A percentile compares a stretch with the other conserved stretches of the same genome.
These are phyloP conservation scores for Auricularia auricula-judae DNA, from an alignment of 768 basidiomycete genomes.

Conservation along the genomic window DNA sequence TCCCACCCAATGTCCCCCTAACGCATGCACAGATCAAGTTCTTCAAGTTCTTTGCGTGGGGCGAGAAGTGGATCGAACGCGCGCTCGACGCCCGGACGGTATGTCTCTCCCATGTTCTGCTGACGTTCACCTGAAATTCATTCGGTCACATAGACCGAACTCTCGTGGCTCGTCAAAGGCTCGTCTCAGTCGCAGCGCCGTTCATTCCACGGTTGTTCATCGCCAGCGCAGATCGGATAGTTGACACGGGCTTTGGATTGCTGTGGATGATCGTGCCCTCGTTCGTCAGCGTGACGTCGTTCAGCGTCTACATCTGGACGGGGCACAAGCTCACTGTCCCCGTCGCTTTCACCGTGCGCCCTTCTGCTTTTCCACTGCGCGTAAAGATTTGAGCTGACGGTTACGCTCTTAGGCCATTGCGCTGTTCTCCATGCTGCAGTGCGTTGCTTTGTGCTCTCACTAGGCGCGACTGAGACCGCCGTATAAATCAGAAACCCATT, in stretches of 20 bases:
- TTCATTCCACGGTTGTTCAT: not conserved
- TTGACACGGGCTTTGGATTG: constrained; percentile 56
- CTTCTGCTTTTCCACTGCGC: not conserved
- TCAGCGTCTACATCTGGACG: constrained; percentile 59
- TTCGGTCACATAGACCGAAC: not conserved
- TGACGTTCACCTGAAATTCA: no score
- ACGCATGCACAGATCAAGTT: constrained; percentile 39
- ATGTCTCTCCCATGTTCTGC: constrained; percentile 59
- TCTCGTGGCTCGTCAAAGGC: constrained; percentile 3
- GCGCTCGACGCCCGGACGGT: constrained; percentile 50
- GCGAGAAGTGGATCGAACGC: constrained; percentile 61
- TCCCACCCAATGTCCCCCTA: constrained; percentile 9
- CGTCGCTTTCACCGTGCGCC: constrained; percentile 69
- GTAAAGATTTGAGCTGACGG: not conserved
- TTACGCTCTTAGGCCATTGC: constrained; percentile 46
- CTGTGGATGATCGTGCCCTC: constrained; percentile 74
- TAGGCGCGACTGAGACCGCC: constrained; percentile 18
- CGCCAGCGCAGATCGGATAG: constrained; percentile 44
- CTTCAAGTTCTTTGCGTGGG: constrained; percentile 80
- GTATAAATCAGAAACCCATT: constrained; percentile 33
- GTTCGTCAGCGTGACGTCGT: constrained; percentile 68
- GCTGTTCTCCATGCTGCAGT: constrained; percentile 69
- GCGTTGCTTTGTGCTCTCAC: not conserved
- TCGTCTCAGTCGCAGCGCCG: not conserved
- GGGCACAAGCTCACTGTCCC: constrained; percentile 68